These are phyloP conservation scores for Sporothrix inflata DNA, from an alignment of 2,329 filamentous ascomycete species.

Conservation along the genomic window DNA sequence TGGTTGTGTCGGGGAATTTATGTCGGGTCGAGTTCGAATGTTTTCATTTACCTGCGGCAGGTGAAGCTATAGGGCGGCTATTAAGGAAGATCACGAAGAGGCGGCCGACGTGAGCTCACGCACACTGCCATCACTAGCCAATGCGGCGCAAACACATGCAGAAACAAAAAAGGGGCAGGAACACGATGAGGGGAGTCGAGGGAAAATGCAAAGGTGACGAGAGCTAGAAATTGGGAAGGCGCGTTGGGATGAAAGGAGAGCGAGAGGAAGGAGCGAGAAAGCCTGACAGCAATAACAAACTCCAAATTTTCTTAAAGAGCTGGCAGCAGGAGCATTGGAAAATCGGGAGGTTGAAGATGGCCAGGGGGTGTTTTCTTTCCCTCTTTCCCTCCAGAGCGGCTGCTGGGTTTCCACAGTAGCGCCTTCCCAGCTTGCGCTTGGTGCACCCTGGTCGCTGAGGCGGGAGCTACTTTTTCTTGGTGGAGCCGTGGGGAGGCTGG, in stretches of 20 bases:
- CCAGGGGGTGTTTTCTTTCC: slow-evolving; percentile 27
- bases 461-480: slow-evolving; percentile 30
- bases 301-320: background rate
- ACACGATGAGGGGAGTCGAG: background rate
- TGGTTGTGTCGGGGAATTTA: background rate
- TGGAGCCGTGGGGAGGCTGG: slow-evolving; percentile 30
- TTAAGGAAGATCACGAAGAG: background rate
- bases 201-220: slow-evolving; percentile 1
- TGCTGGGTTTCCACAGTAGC: slow-evolving; percentile 21
- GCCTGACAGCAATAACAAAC: slow-evolving; percentile 33
- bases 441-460: slow-evolving; percentile 24
- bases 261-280: slow-evolving; percentile 2
- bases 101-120: slow-evolving; percentile 17
- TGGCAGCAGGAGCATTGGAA: slow-evolving; percentile 12
- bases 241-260: background rate
- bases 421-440: slow-evolving; percentile 25
- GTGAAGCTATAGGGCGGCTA: background rate
- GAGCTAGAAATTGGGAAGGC: slow-evolving; percentile 8
- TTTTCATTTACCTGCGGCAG: slow-evolving; percentile 10
- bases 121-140: slow-evolving; percentile 41
- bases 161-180: slow-evolving; percentile 15
- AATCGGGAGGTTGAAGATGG: slow-evolving; percentile 32
- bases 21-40: background rate
- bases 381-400: slow-evolving; percentile 11
- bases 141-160: slow-evolving; percentile 52